phyloP scores from a whole-genome alignment of 768 basidiomycete genomes.

The Mycena haematopus region DNA sequence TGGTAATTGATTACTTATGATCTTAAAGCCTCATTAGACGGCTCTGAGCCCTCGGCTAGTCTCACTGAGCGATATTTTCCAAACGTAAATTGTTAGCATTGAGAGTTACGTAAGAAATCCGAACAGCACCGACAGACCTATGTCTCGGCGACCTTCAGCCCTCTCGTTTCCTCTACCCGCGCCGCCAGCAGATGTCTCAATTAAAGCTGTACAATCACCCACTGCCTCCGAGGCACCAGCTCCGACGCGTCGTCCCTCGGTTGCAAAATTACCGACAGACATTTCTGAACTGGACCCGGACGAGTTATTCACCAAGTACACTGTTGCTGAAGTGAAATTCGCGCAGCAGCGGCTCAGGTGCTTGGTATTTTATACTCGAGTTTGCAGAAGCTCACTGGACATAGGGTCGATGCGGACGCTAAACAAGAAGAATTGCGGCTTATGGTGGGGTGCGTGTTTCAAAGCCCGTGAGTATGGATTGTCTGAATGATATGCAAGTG shows the following conservation, averaged over 20 bases:
- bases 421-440: constrained; percentile 88
- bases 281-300: constrained; percentile 61
- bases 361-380: constrained; percentile 18
- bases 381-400: constrained; percentile 12
- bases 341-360: constrained; percentile 76
- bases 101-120: constrained; percentile 19
- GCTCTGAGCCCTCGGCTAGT: too few relatives aligned
- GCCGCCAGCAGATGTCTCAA: constrained; percentile 35
- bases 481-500: constrained; percentile 55
- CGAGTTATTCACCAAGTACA: constrained; percentile 72
- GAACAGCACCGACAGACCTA: constrained; percentile 23
- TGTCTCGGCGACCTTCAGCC: constrained; percentile 37
- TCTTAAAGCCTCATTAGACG: background rate
- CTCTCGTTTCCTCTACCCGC: constrained; percentile 31
- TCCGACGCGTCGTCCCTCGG: constrained; percentile 20
- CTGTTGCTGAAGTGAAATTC: constrained; percentile 73
- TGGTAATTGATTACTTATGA: constrained; percentile 11
- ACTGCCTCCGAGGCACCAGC: constrained; percentile 1
- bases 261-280: constrained; percentile 36
- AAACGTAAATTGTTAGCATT: too few relatives aligned
- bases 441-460: constrained; percentile 86
- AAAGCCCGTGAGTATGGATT: constrained; percentile 15
- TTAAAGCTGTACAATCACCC: constrained; percentile 25
- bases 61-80: too few relatives aligned
- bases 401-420: constrained; percentile 80